These are phyloP conservation scores for Mycosphaerella sp. DNA, from an alignment of 2,329 filamentous ascomycete species.

Conservation along the genomic window DNA sequence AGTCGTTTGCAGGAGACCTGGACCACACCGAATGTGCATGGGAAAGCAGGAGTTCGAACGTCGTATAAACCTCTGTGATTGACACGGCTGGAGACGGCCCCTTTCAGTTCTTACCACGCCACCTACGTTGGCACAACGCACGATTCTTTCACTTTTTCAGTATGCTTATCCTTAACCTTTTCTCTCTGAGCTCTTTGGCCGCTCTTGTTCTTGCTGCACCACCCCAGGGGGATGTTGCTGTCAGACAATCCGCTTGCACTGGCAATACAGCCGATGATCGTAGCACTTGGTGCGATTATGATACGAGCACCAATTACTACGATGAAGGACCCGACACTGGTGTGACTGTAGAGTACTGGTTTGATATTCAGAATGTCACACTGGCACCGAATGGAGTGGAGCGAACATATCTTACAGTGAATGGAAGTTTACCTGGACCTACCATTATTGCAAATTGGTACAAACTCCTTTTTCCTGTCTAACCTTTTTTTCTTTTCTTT, in stretches of 20 bases:
- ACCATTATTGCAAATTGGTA: conserved; percentile 40
- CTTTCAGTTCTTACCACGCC: too few species aligned
- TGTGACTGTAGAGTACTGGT: conserved; percentile 38
- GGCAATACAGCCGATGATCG: conserved; percentile 32
- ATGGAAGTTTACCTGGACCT: conserved; percentile 44
- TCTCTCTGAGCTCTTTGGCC: too few species aligned
- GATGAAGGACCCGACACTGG: conserved; percentile 34
- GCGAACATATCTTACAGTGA: conserved; percentile 38
- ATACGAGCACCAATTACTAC: conserved; percentile 35
- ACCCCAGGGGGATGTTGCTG: background rate
- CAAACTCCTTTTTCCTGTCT: background rate
- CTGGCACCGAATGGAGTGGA: conserved; percentile 43
- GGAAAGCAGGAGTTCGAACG: too few species aligned
- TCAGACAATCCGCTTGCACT: conserved; percentile 14
- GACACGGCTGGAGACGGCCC: too few species aligned
- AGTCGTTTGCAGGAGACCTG: too few species aligned
- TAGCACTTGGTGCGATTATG: conserved; percentile 31
- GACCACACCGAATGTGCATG: too few species aligned
- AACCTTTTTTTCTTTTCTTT: background rate
- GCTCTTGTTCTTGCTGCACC: too few species aligned
- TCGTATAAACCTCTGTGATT: too few species aligned
- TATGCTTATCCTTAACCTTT: too few species aligned
- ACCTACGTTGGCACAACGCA: too few species aligned
- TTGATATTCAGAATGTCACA: conserved; percentile 40
- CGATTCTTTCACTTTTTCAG: too few species aligned